Conservation (phyloP, 495 filamentous ascomycete species). For the Xylaria sp. region DNA sequence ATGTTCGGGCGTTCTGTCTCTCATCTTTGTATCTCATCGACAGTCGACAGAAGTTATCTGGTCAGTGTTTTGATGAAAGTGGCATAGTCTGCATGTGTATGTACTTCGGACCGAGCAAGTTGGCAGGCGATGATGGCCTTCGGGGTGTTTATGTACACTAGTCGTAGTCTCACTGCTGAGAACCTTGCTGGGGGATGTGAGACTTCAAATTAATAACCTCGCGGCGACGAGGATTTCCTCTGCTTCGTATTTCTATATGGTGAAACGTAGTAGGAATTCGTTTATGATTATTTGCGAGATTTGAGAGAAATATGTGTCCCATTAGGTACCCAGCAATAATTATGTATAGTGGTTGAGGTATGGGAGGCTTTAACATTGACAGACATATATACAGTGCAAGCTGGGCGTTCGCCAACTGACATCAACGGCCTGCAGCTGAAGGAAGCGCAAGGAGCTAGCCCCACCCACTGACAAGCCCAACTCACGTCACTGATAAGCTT, state of each 20-base stretch:
- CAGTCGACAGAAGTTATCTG: background rate
- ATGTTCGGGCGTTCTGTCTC: background rate
- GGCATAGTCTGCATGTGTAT: background rate
- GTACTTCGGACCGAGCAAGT: background rate
- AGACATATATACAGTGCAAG: too few species aligned
- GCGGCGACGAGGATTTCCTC: conserved; percentile 13
- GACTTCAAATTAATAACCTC: conserved; percentile 21
- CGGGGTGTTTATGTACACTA: conserved; percentile 20
- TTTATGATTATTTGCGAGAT: background rate
- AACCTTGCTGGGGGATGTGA: background rate
- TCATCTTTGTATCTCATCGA: conserved; percentile 2
- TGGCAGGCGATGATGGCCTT: background rate
- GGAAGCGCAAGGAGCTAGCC: background rate
- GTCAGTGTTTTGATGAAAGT: background rate
- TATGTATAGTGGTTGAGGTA: too few species aligned
- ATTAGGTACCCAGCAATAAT: background rate
- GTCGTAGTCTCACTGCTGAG: conserved; percentile 1
- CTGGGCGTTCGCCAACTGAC: background rate
- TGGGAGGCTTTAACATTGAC: too few species aligned
- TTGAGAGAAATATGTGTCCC: background rate
- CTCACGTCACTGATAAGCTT: conserved; percentile 21
- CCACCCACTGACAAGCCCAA: conserved; percentile 7
- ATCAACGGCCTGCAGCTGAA: background rate
- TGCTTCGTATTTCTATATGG: background rate
- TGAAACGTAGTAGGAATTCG: background rate